Evolutionary conservation across 1,139 yeast genomes (phyloP), one percentile per base, ranked within the genome.

Genomic region (Sugiyamaella sp.): DNA sequence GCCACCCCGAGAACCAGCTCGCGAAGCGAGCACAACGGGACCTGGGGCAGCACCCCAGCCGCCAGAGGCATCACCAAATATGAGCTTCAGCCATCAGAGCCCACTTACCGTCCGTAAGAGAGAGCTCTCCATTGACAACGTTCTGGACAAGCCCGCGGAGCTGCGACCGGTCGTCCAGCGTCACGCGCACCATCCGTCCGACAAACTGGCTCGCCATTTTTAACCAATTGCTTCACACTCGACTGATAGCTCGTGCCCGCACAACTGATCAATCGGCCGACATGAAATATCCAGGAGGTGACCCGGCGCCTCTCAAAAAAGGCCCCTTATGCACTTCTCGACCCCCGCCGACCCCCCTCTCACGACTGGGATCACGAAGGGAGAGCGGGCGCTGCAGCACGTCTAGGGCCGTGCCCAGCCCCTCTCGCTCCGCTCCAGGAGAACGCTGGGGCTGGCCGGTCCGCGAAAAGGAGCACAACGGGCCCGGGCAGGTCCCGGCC

Each of bases 71-170:
- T 24, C 29, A 24, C 29, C 5, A 24, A 5, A 5, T 24, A 5
- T 10, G 10, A 24, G 9, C 5, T 24, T 10, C 5, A 5, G 5
- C 29, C 9, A 24, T 24, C 29, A 14, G 32, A 16, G 21, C 19
- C 16, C 14, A 35, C 53, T 25, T 40, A 50, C 52, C 56, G 25
- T 53, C 47, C 4, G 60, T 51, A 2, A 71, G 62, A 8, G 57
- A 54, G 44, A 71, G 61, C 35, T 58, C 58, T 46, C 71, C 69
- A 35, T 67, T 63, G 24, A 54, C 62, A 19, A 71, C 70, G 17
- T 61, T 58, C 25, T 60, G 55, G n/a, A 71, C 74, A 2, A 62
- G 57, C 2, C 74, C 74, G 16, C 55, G 59, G 2, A 71, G 58
- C 32, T 58, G 57, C 3, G 62, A 46, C 12, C 61, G 63, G 52